These are phyloP conservation scores for Juglanconis sp. DNA, from an alignment of 2,329 filamentous ascomycete genomes.

Conservation along the genomic window DNA sequence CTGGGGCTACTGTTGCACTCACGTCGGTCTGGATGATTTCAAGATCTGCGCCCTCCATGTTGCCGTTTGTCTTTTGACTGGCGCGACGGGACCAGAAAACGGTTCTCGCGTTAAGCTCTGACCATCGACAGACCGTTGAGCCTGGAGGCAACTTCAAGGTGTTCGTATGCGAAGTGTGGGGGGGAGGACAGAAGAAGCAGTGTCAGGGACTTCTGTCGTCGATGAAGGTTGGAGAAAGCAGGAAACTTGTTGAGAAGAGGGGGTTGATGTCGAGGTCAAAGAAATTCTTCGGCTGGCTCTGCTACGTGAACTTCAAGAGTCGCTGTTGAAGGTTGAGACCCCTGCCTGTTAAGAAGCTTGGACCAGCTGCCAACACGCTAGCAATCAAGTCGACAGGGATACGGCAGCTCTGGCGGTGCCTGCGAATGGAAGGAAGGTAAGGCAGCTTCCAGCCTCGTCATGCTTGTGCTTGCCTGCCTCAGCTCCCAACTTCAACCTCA, in stretches of 20 bases:
- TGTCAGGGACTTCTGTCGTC: not conserved
- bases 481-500: slow-evolving; percentile 19
- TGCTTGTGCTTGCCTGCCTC: slow-evolving; percentile 11
- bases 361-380: not conserved
- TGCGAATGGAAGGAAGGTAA: slow-evolving; percentile 18
- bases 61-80: slow-evolving; percentile 26
- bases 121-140: slow-evolving; percentile 4
- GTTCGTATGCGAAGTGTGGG: not conserved
- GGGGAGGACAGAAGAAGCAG: not conserved
- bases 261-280: slow-evolving; percentile 3
- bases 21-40: slow-evolving; percentile 82
- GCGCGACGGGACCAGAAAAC: slow-evolving; percentile 15
- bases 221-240: not conserved
- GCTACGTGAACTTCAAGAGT: slow-evolving; percentile 3
- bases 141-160: not conserved
- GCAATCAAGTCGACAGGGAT: slow-evolving; percentile 9
- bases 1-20: slow-evolving; percentile 23
- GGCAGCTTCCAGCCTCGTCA: slow-evolving; percentile 27
- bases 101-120: slow-evolving; percentile 7
- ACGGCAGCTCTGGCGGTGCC: slow-evolving; percentile 36
- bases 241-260: not conserved
- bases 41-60: slow-evolving; percentile 59
- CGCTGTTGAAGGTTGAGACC: slow-evolving; percentile 5
- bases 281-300: not conserved
- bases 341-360: slow-evolving; percentile 21